Evolutionary conservation across 257 asterid species (phyloP).

Genomic region (Mitragyna speciosa): DNA sequence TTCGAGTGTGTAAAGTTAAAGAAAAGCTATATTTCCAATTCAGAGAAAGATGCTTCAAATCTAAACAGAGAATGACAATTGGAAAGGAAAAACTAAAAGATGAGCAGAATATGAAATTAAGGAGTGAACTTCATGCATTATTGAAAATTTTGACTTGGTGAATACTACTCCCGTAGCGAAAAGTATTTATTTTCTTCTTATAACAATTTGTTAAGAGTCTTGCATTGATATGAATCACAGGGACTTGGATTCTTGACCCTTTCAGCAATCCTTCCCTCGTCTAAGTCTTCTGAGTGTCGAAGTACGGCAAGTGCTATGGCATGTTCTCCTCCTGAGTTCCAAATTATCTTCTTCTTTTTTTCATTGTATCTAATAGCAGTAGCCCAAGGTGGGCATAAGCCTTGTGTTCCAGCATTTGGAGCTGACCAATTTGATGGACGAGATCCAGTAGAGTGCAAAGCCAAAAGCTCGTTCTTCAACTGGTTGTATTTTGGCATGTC

Average conservation of each 20-base stretch:
- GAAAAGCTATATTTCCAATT: too few species aligned
- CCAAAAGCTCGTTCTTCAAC: constrained; percentile 33
- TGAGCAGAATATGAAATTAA: not conserved
- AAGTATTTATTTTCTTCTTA: not conserved
- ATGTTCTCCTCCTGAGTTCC: constrained; percentile 27
- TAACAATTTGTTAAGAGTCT: not conserved
- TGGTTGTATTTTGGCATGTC: constrained; percentile 36
- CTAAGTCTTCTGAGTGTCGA: constrained; percentile 13
- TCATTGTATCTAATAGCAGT: constrained; percentile 30
- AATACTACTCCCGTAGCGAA: not conserved
- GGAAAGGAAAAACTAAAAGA: not conserved
- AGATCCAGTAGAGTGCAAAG: constrained; percentile 26
- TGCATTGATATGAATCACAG: constrained; percentile 14
- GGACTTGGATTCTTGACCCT: constrained; percentile 25
- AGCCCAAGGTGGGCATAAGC: constrained; percentile 38
- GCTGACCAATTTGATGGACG: constrained; percentile 34
- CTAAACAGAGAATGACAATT: not conserved
- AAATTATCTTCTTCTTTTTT: constrained; percentile 25
- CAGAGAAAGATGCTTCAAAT: not conserved
- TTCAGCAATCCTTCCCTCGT: constrained; percentile 15
- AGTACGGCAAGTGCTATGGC: not conserved
- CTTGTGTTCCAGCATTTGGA: constrained; percentile 38
- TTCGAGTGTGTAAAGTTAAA: not conserved
- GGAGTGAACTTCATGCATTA: too few species aligned
- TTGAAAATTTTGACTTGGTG: not conserved